phyloP scores from a whole-genome alignment of 805 yeast genomes.

The Pichia scutulata region DNA sequence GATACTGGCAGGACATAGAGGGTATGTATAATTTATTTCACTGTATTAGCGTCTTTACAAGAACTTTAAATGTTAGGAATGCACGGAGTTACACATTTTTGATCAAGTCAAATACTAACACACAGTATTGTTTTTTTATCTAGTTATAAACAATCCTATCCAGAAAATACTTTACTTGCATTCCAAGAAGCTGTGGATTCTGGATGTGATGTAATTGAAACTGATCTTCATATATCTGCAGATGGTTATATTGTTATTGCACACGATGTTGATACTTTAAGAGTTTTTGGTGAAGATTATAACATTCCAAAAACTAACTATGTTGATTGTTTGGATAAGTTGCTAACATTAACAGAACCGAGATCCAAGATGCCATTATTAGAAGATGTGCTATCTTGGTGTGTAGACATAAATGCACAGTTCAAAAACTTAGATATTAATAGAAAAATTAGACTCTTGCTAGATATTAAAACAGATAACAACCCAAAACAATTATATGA shows the following conservation, averaged over 20 bases:
- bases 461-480: conserved; percentile 29
- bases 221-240: conserved; percentile 31
- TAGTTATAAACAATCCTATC: conserved; percentile 22
- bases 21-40: conserved; percentile 15
- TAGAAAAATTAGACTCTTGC: conserved; percentile 34
- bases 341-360: conserved; percentile 27
- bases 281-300: conserved; percentile 27
- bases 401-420: conserved; percentile 23
- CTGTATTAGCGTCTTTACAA: no score
- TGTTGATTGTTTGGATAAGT: conserved; percentile 20
- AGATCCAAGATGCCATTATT: conserved; percentile 28
- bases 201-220: conserved; percentile 30
- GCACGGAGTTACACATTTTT: neutral
- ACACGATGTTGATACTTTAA: conserved; percentile 28
- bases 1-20: conserved; percentile 25
- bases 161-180: conserved; percentile 32
- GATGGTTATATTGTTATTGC: conserved; percentile 29
- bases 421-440: conserved; percentile 31
- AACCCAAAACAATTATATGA: conserved; percentile 23
- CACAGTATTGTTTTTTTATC: neutral
- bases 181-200: conserved; percentile 28
- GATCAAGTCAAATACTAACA: neutral
- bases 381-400: conserved; percentile 27
- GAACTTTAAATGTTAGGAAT: neutral
- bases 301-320: conserved; percentile 23